phyloP scores from a whole-genome alignment of 345 rosid species.

The Gossypium arboreum region DNA sequence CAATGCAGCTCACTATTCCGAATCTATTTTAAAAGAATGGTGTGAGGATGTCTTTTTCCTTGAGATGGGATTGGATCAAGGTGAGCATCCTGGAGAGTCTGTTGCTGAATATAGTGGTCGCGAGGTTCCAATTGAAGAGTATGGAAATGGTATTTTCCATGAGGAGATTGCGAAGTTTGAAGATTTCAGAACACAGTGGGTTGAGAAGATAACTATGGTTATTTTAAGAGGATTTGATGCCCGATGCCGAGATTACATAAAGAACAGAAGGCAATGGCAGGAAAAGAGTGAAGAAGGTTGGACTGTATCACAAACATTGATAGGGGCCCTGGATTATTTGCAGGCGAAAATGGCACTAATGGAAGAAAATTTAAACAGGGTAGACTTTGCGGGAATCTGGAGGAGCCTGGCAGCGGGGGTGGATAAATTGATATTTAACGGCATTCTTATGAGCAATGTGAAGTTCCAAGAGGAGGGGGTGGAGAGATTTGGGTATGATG shows the following conservation, averaged over 20 bases:
- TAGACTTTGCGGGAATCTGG: conserved; percentile 69
- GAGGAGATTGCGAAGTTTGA: conserved; percentile 55
- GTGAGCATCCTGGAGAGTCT: conserved; percentile 34
- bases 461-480: conserved; percentile 60
- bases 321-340: conserved; percentile 69
- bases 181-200: conserved; percentile 71
- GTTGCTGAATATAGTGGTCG: conserved; percentile 18
- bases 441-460: conserved; percentile 53
- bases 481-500: conserved; percentile 54
- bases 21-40: conserved; percentile 74
- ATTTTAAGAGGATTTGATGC: conserved; percentile 83
- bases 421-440: conserved; percentile 52
- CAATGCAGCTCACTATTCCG: conserved; percentile 65
- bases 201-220: conserved; percentile 68
- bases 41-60: conserved; percentile 82
- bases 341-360: conserved; percentile 65
- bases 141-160: conserved; percentile 44
- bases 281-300: conserved; percentile 67
- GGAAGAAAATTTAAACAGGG: conserved; percentile 53
- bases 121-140: conserved; percentile 24
- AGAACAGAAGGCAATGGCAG: conserved; percentile 83
- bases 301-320: conserved; percentile 56
- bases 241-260: conserved; percentile 63
- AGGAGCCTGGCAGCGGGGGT: conserved; percentile 71
- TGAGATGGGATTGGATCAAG: conserved; percentile 53